These are phyloP conservation scores for Paecilomyces niveus DNA, from an alignment of 2,329 filamentous ascomycete genomes.

Conservation along the genomic window DNA sequence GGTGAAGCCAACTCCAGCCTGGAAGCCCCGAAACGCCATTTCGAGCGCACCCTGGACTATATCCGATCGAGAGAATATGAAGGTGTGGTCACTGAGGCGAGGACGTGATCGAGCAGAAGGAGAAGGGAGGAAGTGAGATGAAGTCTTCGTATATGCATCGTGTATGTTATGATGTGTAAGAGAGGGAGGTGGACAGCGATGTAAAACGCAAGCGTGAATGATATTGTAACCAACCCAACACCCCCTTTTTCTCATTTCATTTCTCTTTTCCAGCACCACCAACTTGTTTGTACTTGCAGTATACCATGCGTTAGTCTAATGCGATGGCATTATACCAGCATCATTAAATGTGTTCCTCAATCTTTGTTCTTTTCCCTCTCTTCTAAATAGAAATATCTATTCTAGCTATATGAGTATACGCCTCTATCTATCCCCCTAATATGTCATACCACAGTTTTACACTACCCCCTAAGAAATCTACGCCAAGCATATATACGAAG, in stretches of 20 bases:
- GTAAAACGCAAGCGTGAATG: background rate
- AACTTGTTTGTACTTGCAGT: background rate
- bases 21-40: constrained; percentile 87
- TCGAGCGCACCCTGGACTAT: constrained; percentile 89
- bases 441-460: background rate
- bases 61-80: constrained; percentile 89
- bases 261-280: background rate
- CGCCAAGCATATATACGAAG: background rate
- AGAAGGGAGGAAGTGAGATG: background rate
- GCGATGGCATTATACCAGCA: background rate
- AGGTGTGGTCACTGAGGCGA: constrained; percentile 68
- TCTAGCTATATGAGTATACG: too few species aligned
- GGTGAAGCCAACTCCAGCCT: constrained; percentile 58
- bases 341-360: background rate
- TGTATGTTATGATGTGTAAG: background rate
- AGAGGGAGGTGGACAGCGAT: background rate
- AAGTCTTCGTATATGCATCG: background rate
- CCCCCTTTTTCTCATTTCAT: too few species aligned
- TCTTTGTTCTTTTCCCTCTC: background rate
- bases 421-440: background rate
- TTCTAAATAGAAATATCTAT: too few species aligned
- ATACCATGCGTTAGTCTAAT: background rate
- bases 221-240: background rate
- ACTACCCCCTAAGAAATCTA: background rate
- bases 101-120: constrained; percentile 26